Evolutionary conservation across 2,329 filamentous ascomycete genomes (phyloP).

Genomic region (Metarhizium anisopliae): DNA sequence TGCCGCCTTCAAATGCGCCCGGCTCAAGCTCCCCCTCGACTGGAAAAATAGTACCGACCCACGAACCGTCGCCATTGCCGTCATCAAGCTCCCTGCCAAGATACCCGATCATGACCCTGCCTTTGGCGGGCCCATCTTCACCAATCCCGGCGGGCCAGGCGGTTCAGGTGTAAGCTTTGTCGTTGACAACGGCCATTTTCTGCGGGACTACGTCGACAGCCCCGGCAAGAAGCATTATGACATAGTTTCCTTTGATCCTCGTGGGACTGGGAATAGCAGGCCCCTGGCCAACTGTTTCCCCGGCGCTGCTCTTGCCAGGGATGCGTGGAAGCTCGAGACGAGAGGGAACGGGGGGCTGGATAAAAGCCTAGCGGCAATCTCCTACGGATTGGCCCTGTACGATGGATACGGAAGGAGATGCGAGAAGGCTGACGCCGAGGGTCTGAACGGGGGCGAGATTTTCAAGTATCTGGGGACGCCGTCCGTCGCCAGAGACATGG

Average conservation of each 20-base stretch:
- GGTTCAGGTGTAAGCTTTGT: slow-evolving; percentile 27
- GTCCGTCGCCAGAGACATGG: slow-evolving; percentile 33
- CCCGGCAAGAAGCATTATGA: slow-evolving; percentile 26
- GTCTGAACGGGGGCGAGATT: slow-evolving; percentile 15
- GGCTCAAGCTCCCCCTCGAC: slow-evolving; percentile 33
- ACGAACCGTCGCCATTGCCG: slow-evolving; percentile 27
- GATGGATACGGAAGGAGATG: slow-evolving; percentile 21
- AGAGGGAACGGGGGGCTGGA: slow-evolving; percentile 16
- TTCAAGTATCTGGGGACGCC: slow-evolving; percentile 25
- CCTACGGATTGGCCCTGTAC: slow-evolving; percentile 15
- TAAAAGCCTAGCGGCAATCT: slow-evolving; percentile 18
- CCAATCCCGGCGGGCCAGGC: slow-evolving; percentile 36
- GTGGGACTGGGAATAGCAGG: slow-evolving; percentile 28
- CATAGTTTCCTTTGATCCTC: slow-evolving; percentile 35
- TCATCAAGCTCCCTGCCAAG: slow-evolving; percentile 29
- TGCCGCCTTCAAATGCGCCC: slow-evolving; percentile 27
- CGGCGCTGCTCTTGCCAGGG: slow-evolving; percentile 17
- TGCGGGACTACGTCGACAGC: slow-evolving; percentile 20
- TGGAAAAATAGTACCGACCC: slow-evolving; percentile 23
- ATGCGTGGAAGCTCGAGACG: slow-evolving; percentile 6
- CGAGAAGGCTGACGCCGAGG: slow-evolving; percentile 5
- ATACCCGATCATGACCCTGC: slow-evolving; percentile 26
- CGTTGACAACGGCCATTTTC: slow-evolving; percentile 12
- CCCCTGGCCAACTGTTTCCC: slow-evolving; percentile 30
- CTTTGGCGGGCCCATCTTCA: slow-evolving; percentile 33